Evolutionary conservation across 2,329 filamentous ascomycete genomes (phyloP), one percentile per base, ranked within the genome.

Genomic region (Didymella segeticola): DNA sequence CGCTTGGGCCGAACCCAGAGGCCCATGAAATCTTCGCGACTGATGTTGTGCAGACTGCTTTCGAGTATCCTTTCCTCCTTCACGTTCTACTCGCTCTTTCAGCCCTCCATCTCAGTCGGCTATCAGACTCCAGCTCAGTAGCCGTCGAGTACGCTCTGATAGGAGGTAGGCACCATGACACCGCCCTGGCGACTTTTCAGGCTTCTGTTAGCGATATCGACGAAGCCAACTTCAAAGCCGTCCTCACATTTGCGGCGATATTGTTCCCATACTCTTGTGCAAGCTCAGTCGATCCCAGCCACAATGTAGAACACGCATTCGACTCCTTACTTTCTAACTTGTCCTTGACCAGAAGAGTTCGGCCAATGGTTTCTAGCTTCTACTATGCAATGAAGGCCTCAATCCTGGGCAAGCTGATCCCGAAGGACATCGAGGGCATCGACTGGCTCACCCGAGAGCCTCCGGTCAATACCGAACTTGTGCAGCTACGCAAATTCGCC

Each of bases 61-160:
- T 78, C 42, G 69, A 75, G 5, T 73, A 77, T 56, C 70, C 76
- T 3, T 80, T 77, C 37, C 66, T 80, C n/a, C 66, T 81, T 11
- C 74, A 79, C 51, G 73, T 72, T 25, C 64, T 79, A 10, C 67
- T 80, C 4, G 77, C 78, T 5, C 61, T 80, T 9, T 71, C 77
- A 5, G 77, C 78, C 7, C 65, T 80, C 17, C 79, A 81, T 47
- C 58, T 79, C 12, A 75, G 74, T 17, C 73, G 74, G 15, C 47
- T 75, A 7, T 68, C 75, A 43, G 49, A 29, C 5, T 43, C 36
- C 15, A 37, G 19, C 14, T 43, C 53, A 26, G 41, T 37, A 17
- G 43, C 36, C n/a, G 7, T 42, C 12, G 56, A 61, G 4, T 68
- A 66, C 34, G 41, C 60, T 8, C 37, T 53, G 9, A 53, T 67